Conservation (phyloP, 441 rosid genomes). For the Arabidopsis lyrata region DNA sequence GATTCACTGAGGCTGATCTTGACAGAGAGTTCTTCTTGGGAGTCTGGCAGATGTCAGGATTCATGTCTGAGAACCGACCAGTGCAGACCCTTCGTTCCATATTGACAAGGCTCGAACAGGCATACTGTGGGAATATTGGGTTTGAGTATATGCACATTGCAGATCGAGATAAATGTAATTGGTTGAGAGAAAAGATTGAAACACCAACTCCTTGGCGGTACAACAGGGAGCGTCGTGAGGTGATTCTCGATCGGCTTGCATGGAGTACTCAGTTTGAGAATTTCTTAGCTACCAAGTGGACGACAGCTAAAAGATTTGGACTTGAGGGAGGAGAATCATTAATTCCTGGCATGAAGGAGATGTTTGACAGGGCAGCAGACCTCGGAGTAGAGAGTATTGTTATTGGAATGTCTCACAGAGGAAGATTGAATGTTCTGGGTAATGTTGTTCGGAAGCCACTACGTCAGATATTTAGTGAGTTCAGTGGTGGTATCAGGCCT, state of each 20-base stretch:
- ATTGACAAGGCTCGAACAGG: constrained; percentile 91
- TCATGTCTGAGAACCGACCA: constrained; percentile 95
- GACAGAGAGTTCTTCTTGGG: constrained; percentile 96
- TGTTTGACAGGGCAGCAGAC: constrained; percentile 96
- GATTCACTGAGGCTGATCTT: constrained; percentile 92
- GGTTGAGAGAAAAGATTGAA: constrained; percentile 97
- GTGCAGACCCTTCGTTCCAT: constrained; percentile 93
- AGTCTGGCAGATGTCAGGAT: constrained; percentile 95
- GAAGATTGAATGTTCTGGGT: constrained; percentile 93
- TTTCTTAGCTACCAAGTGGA: constrained; percentile 96
- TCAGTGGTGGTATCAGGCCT: constrained; percentile 86
- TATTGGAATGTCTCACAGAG: constrained; percentile 98
- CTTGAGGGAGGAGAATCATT: constrained; percentile 98
- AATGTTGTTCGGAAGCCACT: constrained; percentile 96
- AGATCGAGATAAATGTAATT: constrained; percentile 87
- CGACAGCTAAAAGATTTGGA: constrained; percentile 95
- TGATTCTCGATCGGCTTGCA: constrained; percentile 86
- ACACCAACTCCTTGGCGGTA: constrained; percentile 88
- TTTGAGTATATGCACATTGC: constrained; percentile 98
- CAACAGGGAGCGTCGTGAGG: constrained; percentile 85
- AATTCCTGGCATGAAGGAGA: constrained; percentile 99
- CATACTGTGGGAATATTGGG: constrained; percentile 95
- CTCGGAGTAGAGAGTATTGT: constrained; percentile 98
- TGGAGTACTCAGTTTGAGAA: constrained; percentile 98
- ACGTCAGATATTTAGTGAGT: constrained; percentile 93